phyloP scores from a whole-genome alignment of 2,329 filamentous ascomycete species.

The Aspergillus neotritici region DNA sequence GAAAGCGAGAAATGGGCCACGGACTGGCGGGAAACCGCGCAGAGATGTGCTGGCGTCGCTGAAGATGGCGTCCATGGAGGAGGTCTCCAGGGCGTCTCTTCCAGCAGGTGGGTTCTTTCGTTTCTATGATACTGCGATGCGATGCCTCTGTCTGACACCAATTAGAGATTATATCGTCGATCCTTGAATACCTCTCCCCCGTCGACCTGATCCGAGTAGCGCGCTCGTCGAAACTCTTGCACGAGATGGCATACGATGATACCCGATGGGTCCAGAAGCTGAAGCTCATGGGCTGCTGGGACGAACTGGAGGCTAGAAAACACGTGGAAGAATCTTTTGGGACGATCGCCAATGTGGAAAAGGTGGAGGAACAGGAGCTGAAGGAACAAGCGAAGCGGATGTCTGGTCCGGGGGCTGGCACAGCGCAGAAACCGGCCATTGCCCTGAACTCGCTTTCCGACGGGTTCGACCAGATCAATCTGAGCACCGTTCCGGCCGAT shows the following conservation, averaged over 20 bases:
- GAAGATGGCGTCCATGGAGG: conserved; percentile 68
- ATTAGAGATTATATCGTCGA: conserved; percentile 75
- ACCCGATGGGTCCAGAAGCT: conserved; percentile 86
- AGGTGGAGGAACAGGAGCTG: conserved; percentile 23
- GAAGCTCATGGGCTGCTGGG: conserved; percentile 85
- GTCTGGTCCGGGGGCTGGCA: conserved; percentile 12
- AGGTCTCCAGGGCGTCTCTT: conserved; percentile 69
- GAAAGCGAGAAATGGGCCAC: conserved; percentile 44
- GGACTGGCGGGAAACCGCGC: conserved; percentile 31
- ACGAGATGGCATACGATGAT: conserved; percentile 99
- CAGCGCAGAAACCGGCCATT: conserved; percentile 13
- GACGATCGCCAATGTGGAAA: conserved; percentile 24
- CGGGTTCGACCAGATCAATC: conserved; percentile 73
- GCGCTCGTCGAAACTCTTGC: conserved; percentile 74
- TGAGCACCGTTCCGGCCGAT: conserved; percentile 41
- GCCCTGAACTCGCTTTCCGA: conserved; percentile 47
- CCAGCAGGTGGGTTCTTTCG: conserved; percentile 62
- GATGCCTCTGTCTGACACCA: conserved; percentile 17
- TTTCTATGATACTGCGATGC: background rate
- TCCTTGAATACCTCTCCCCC: conserved; percentile 84
- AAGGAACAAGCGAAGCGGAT: conserved; percentile 11
- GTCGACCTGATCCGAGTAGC: conserved; percentile 81
- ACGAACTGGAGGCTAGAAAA: conserved; percentile 76
- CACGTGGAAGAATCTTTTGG: conserved; percentile 65
- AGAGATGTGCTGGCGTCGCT: conserved; percentile 66